These are phyloP conservation scores for Microbotryum scabiosae DNA, from an alignment of 1,284 basidiomycete genomes.

Conservation along the genomic window DNA sequence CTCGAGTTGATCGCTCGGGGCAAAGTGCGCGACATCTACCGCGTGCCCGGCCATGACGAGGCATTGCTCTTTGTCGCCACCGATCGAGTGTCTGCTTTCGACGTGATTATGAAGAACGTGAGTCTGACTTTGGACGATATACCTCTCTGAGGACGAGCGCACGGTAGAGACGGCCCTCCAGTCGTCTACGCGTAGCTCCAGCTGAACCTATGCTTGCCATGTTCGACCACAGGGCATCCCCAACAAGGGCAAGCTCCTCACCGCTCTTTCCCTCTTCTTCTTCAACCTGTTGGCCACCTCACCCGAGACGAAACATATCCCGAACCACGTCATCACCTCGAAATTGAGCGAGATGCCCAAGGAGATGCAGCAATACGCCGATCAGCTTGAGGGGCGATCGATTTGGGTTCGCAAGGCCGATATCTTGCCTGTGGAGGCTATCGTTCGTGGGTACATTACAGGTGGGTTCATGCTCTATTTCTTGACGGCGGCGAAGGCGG, in stretches of 20 bases:
- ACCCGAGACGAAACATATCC: conserved; percentile 45
- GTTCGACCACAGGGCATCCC: conserved; percentile 68
- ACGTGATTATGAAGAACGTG: conserved; percentile 87
- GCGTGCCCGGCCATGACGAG: conserved; percentile 52
- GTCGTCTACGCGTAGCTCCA: not conserved
- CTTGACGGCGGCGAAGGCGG: not conserved
- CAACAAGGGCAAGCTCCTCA: conserved; percentile 83
- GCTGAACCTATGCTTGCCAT: not conserved
- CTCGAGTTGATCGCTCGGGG: conserved; percentile 65
- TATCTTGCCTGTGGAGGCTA: conserved; percentile 91
- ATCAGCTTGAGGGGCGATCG: conserved; percentile 67
- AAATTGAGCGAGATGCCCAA: conserved; percentile 63
- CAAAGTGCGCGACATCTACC: conserved; percentile 89
- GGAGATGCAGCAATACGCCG: conserved; percentile 55
- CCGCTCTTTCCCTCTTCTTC: conserved; percentile 88
- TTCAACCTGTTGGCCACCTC: conserved; percentile 69
- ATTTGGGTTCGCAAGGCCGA: conserved; percentile 89
- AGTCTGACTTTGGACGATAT: conserved; percentile 36
- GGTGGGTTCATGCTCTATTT: conserved; percentile 47
- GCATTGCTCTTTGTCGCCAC: conserved; percentile 84
- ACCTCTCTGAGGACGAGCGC: not conserved
- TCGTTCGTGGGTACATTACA: conserved; percentile 91
- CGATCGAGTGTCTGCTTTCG: conserved; percentile 93
- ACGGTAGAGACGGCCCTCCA: not conserved
- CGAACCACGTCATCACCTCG: conserved; percentile 76